Base-by-base conservation (phyloP, 176 grass and related monocot species). In the Cymbopogon citratus region DNA sequence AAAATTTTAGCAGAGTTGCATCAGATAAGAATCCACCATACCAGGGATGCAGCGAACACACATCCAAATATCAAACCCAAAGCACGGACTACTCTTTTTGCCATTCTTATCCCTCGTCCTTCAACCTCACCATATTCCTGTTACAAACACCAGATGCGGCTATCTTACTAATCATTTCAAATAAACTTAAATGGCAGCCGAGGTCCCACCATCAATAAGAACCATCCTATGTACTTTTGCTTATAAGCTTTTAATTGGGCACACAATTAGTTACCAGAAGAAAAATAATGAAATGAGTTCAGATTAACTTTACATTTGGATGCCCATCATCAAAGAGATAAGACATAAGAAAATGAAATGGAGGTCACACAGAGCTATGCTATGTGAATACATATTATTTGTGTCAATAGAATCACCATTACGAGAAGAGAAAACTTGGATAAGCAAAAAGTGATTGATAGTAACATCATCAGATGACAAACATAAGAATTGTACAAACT, bases 71-170 rank as follows among this genome's bases (percentile, higher is more conserved):
- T 91, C 87, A 99, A 87, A 78, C 74, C 84, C 75, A 99, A 88
- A 80, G 92, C 92, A 3, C 96, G 90, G 16, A 95, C 73, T 79
- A 99, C 78, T 69, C 92, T 83, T 84, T 99, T 99, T 77, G 92
- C 96, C 96, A 99, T 99, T 39, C 91, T 80, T 61, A 95, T 62
- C 49, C 92, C 96, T 72, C 85, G 80, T 33, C 96, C 92, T 95
- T 95, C 90, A 77, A 95, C 92, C 54, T 99, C 92, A n/a, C 92
- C 92, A 73, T 99, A 95, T 65, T 91, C 85, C 96, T 99, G 75
- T 73, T 80, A 69, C 21, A 68, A 71, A 60, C 44, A 89, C 45
- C 29, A 67, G 26, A 78, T 74, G 48, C 10, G 33, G 71, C 41
- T 69, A 27, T 31, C 27, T 73, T 35, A 61, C 21, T 56, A 66